A percentile compares a stretch with the other conserved stretches of the same genome.
Conservation (phyloP, 2,329 filamentous ascomycete species). For the Talaromyces sp. region DNA sequence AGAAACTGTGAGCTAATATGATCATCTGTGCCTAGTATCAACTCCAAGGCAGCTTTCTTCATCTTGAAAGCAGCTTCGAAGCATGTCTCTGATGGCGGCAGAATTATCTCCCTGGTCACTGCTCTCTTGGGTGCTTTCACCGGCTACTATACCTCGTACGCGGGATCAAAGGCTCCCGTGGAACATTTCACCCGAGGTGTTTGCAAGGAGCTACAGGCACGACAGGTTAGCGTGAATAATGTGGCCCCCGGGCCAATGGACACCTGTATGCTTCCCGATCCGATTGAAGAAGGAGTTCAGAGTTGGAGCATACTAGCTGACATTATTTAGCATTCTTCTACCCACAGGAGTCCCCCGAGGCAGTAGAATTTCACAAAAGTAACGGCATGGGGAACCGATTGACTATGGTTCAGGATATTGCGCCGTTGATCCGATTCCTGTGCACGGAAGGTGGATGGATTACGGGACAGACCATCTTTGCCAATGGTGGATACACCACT, state of each 20-base stretch:
- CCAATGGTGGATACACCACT: conserved; percentile 54
- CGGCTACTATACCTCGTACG: conserved; percentile 50
- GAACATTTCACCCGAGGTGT: conserved; percentile 61
- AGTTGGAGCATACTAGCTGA: background rate
- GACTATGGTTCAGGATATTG: conserved; percentile 49
- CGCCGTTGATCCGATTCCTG: conserved; percentile 50
- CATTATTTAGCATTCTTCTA: conserved; percentile 48
- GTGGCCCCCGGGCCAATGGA: conserved; percentile 59
- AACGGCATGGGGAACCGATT: conserved; percentile 47
- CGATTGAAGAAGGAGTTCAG: background rate
- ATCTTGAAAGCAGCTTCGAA: conserved; percentile 49
- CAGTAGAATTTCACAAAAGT: conserved; percentile 50
- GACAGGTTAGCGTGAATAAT: conserved; percentile 56
- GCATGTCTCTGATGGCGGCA: conserved; percentile 50
- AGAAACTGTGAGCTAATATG: background rate
- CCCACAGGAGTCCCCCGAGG: conserved; percentile 46
- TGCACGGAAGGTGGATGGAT: conserved; percentile 51
- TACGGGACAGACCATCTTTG: conserved; percentile 53
- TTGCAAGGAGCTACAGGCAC: conserved; percentile 58
- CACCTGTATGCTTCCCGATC: conserved; percentile 43
- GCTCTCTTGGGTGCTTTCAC: conserved; percentile 52
- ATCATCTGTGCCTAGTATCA: conserved; percentile 43
- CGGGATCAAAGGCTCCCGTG: conserved; percentile 60
- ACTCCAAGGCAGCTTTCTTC: conserved; percentile 52
- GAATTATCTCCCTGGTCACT: conserved; percentile 52